phyloP scores from a whole-genome alignment of 2,329 filamentous ascomycete species.

The Ilyonectria sp. region DNA sequence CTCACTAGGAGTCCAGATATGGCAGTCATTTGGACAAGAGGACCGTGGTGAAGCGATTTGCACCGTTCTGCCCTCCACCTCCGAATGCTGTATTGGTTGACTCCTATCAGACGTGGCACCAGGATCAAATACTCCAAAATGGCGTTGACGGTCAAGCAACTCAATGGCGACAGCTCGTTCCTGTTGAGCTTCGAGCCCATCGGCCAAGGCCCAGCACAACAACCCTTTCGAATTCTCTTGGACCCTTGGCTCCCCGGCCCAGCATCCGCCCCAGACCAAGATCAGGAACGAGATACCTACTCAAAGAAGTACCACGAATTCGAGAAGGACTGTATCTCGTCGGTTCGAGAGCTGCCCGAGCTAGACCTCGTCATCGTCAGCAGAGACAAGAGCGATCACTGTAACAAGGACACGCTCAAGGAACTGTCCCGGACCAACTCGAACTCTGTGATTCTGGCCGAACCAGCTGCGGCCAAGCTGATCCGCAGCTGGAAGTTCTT shows the following conservation, averaged over 20 bases:
- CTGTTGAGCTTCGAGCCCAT: conserved; percentile 74
- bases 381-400: conserved; percentile 73
- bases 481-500: conserved; percentile 81
- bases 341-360: conserved; percentile 59
- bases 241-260: conserved; percentile 80
- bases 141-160: conserved; percentile 74
- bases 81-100: neutral
- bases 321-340: conserved; percentile 70
- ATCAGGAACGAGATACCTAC: conserved; percentile 35
- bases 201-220: conserved; percentile 46
- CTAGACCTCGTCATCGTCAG: conserved; percentile 64
- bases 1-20: neutral
- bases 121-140: conserved; percentile 55
- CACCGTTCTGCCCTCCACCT: neutral
- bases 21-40: neutral
- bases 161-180: conserved; percentile 77
- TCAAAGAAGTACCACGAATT: conserved; percentile 58
- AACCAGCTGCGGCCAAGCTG: conserved; percentile 74
- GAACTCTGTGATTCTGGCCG: conserved; percentile 76
- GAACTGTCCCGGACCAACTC: conserved; percentile 69
- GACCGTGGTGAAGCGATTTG: neutral
- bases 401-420: conserved; percentile 77
- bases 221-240: conserved; percentile 76
- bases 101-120: neutral
- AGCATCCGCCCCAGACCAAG: conserved; percentile 72